Conservation (phyloP, 2,329 filamentous ascomycete species). For the Ophiostoma novo-ulmi region DNA sequence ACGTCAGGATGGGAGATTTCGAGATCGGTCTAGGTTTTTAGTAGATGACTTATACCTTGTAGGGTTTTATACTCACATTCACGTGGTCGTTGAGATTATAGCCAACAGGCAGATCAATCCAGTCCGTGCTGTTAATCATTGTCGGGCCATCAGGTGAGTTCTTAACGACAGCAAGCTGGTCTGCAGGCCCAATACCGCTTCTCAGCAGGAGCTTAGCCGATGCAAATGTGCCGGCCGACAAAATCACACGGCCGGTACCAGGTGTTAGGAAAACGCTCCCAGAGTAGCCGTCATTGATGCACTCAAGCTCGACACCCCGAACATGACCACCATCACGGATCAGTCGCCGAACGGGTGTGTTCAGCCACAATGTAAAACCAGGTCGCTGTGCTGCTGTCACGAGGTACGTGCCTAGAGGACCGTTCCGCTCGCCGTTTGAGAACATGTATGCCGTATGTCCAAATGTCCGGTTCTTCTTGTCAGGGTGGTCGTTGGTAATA, state of each 20-base stretch:
- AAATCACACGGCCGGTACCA: conserved; percentile 56
- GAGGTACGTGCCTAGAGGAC: background rate
- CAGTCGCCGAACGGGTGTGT: background rate
- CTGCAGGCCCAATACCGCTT: conserved; percentile 61
- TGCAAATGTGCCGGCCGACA: conserved; percentile 65
- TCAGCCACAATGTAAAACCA: background rate
- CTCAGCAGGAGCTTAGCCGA: conserved; percentile 63
- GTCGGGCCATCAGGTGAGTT: conserved; percentile 40
- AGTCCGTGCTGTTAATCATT: conserved; percentile 47
- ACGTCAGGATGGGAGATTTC: background rate
- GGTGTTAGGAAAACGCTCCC: conserved; percentile 48
- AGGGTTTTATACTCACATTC: background rate
- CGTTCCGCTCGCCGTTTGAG: background rate
- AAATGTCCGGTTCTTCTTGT: background rate
- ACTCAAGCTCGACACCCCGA: conserved; percentile 54
- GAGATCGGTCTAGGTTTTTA: background rate
- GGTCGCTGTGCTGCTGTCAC: background rate
- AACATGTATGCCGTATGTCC: background rate
- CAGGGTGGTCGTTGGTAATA: background rate
- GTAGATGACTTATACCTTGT: background rate
- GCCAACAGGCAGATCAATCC: conserved; percentile 56
- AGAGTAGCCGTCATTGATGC: conserved; percentile 41
- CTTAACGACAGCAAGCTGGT: conserved; percentile 52
- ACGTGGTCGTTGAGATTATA: conserved; percentile 53
- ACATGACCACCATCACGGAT: background rate